Evolutionary conservation across 306 rosid genomes (phyloP).

Genomic region (Castanopsis chinensis): DNA sequence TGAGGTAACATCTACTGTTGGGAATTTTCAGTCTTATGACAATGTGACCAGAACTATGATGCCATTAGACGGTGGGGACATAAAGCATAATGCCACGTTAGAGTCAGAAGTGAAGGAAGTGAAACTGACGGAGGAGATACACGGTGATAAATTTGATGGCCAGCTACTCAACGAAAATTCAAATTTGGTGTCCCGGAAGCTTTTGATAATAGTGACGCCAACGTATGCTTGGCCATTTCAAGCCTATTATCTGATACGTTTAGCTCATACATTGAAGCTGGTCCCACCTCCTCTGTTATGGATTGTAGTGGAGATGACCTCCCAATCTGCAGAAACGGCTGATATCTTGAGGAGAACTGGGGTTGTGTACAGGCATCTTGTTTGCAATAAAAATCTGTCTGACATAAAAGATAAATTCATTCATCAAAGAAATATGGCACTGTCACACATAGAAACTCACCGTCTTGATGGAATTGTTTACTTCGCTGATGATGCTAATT

Average conservation of each 20-base stretch:
- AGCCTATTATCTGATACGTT: conserved; percentile 66
- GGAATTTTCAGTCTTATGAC: conserved; percentile 40
- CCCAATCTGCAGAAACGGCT: conserved; percentile 82
- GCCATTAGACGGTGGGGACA: conserved; percentile 17
- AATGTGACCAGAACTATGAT: conserved; percentile 26
- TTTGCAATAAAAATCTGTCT: conserved; percentile 60
- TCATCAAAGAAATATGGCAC: conserved; percentile 73
- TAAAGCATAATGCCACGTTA: conserved; percentile 32
- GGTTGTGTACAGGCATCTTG: conserved; percentile 78
- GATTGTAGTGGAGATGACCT: conserved; percentile 83
- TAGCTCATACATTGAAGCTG: conserved; percentile 61
- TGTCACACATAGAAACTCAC: conserved; percentile 81
- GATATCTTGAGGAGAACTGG: conserved; percentile 70
- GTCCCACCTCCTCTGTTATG: conserved; percentile 70
- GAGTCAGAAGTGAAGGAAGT: conserved; percentile 30
- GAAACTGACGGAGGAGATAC: conserved; percentile 21
- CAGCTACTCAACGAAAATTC: conserved; percentile 26
- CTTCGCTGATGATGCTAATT: conserved; percentile 76
- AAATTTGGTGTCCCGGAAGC: conserved; percentile 52
- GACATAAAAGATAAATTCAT: conserved; percentile 46
- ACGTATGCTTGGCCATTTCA: conserved; percentile 55
- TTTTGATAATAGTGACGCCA: conserved; percentile 80
- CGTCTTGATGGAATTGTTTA: conserved; percentile 79
- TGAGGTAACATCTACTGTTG: conserved; percentile 46
- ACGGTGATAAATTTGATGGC: conserved; percentile 19